Base-by-base conservation (phyloP, 441 rosid genomes). In the Populus trichocarpa region DNA sequence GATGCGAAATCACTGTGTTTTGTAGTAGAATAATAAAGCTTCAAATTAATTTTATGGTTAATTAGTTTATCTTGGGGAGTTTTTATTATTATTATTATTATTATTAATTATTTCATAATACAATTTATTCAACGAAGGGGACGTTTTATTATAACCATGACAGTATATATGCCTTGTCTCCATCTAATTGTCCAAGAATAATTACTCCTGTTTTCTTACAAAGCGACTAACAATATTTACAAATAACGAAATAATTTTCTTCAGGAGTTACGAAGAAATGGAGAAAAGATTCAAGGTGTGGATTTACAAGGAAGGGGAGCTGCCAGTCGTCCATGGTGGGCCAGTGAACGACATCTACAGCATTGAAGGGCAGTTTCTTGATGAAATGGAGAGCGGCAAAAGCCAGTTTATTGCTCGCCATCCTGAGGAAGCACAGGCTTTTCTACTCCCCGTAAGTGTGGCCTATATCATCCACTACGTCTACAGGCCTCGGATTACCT, bases 351-450 rank as follows among this genome's bases (percentile, higher is more conserved):
- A 79, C 76, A 90, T 91, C 42, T 90, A 91, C 66, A 83, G 82
- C 20, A 87, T 89, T 6, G 92, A 91, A 72, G 96, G 96, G 23
- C 92, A 88, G 20, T 88, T 88, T 85, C 86, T 91, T 38, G 92
- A 84, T 53, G 93, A 91, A 77, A 77, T 88, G 74, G 91, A 82
- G 73, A 65, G 82, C 46, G 77, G 83, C 2, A 70, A 67, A 6
- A 87, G 87, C 74, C 84, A 69, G 0, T 87, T 90, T 80, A 66
- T 74, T 1, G 90, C 91, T 2, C 76, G 46, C 16, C 67, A 67
- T 69, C 92, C 96, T 0, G 89, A 85, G 0, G 75, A 88, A 36
- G 93, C 96, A 9, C 87, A 88, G 11, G 87, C 81, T 25, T 91
- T 84, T 74, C 87, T 90, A 72, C 13, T 90, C 22, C 96, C 92